Conservation (phyloP, 2,329 filamentous ascomycete species). For the Fonsecaea monophora region DNA sequence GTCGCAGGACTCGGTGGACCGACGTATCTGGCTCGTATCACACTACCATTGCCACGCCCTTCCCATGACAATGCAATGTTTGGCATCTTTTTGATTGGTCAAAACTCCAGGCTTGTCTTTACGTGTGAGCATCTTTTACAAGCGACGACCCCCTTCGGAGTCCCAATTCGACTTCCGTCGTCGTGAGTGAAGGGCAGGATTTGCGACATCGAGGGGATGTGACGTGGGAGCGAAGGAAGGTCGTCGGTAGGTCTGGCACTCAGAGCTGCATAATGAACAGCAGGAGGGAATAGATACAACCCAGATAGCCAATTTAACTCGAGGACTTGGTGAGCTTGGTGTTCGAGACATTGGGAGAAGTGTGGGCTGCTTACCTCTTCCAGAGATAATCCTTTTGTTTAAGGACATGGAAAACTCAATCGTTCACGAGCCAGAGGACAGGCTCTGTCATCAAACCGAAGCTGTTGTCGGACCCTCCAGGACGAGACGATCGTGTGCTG, state of each 20-base stretch:
- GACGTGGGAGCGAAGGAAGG: background rate
- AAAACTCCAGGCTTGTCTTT: background rate
- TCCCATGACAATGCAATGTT: slow-evolving; percentile 6
- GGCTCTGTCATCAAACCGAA: background rate
- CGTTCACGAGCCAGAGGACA: background rate
- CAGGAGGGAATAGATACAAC: background rate
- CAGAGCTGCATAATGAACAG: background rate
- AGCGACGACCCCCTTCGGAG: background rate
- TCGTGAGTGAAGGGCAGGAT: background rate
- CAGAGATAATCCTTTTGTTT: too few species aligned
- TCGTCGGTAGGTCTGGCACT: background rate
- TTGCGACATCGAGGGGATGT: background rate
- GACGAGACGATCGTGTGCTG: background rate
- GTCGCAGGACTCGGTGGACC: background rate
- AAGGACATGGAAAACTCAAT: background rate
- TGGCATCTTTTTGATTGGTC: slow-evolving; percentile 14
- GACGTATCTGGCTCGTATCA: background rate
- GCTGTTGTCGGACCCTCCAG: background rate
- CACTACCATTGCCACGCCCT: slow-evolving; percentile 9
- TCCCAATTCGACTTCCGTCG: background rate
- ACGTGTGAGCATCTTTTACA: background rate
- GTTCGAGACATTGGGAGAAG: too few species aligned
- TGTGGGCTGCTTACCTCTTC: too few species aligned
- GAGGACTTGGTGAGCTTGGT: background rate
- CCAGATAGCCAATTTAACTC: background rate